Evolutionary conservation across 495 filamentous ascomycete genomes (phyloP).

Genomic region (Neurospora sp.): DNA sequence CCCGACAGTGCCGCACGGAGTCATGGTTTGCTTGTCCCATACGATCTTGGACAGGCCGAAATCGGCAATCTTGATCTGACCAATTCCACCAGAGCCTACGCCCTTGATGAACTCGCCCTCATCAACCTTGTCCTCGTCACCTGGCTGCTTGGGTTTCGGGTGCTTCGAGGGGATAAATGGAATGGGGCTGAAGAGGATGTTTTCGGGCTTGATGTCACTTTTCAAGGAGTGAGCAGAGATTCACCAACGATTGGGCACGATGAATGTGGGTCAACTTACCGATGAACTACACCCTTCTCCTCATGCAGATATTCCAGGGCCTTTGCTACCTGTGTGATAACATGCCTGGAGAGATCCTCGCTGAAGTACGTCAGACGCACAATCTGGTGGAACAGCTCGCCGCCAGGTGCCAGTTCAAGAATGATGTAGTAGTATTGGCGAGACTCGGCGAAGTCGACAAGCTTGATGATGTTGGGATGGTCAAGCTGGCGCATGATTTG

Average conservation of each 20-base stretch:
- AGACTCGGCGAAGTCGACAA: slow-evolving; percentile 90
- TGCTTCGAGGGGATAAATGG: slow-evolving; percentile 70
- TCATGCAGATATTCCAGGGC: slow-evolving; percentile 93
- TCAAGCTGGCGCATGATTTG: slow-evolving; percentile 97
- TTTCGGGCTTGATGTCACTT: slow-evolving; percentile 98
- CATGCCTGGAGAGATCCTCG: slow-evolving; percentile 87
- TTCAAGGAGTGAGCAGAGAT: slow-evolving; percentile 2
- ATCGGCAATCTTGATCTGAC: slow-evolving; percentile 92
- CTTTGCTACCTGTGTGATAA: slow-evolving; percentile 87
- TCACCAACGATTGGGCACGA: neutral
- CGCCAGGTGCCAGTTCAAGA: slow-evolving; percentile 87
- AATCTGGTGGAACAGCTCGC: slow-evolving; percentile 97
- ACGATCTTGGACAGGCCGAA: slow-evolving; percentile 96
- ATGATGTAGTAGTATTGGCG: slow-evolving; percentile 95
- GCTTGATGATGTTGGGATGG: slow-evolving; percentile 87
- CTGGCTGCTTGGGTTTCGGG: slow-evolving; percentile 66
- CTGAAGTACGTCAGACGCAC: slow-evolving; percentile 97
- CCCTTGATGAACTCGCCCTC: slow-evolving; percentile 88
- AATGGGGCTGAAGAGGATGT: slow-evolving; percentile 83
- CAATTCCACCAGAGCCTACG: slow-evolving; percentile 84
- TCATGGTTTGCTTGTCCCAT: slow-evolving; percentile 99
- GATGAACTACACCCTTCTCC: slow-evolving; percentile 88
- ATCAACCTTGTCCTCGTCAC: slow-evolving; percentile 95
- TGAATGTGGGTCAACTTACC: slow-evolving; percentile 45
- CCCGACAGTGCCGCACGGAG: slow-evolving; percentile 93